phyloP scores from a whole-genome alignment of 352 stramenopile genomes.

The Pseudoperonospora humuli region DNA sequence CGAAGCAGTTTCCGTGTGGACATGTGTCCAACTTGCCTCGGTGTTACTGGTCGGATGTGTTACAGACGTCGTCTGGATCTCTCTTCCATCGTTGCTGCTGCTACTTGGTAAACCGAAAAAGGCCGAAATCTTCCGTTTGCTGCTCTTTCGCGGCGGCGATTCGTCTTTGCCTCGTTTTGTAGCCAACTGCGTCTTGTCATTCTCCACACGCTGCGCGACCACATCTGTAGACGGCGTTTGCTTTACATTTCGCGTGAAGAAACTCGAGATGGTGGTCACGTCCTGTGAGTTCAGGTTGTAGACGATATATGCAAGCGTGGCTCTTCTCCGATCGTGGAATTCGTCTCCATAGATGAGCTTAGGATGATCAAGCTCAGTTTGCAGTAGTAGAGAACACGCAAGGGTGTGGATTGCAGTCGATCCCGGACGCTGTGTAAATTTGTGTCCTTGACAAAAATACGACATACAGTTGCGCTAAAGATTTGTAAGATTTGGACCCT shows the following conservation, averaged over 20 bases:
- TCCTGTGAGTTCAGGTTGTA: constrained; percentile 33
- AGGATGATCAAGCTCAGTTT: too few species aligned
- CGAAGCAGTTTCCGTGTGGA: constrained; percentile 1
- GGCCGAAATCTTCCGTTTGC: constrained; percentile 47
- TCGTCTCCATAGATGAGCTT: too few species aligned
- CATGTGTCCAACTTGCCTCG: constrained; percentile 16
- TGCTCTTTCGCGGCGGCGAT: constrained; percentile 9
- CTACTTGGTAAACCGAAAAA: constrained; percentile 30
- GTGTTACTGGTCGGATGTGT: background rate
- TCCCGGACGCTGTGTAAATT: too few species aligned
- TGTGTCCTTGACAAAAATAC: too few species aligned
- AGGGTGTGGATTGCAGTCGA: too few species aligned
- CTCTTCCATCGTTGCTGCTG: background rate
- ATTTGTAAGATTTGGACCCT: too few species aligned
- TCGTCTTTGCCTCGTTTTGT: constrained; percentile 12
- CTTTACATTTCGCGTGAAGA: constrained; percentile 38
- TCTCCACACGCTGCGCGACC: constrained; percentile 15
- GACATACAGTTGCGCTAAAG: too few species aligned
- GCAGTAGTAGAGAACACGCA: too few species aligned
- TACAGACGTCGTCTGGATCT: background rate
- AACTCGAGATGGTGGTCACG: constrained; percentile 55
- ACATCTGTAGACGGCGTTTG: constrained; percentile 4
- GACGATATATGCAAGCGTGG: constrained; percentile 17
- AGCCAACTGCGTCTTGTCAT: constrained; percentile 18
- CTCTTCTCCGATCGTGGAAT: background rate